Base-by-base conservation (phyloP, 768 basidiomycete genomes). In the Scleroderma citrinum region DNA sequence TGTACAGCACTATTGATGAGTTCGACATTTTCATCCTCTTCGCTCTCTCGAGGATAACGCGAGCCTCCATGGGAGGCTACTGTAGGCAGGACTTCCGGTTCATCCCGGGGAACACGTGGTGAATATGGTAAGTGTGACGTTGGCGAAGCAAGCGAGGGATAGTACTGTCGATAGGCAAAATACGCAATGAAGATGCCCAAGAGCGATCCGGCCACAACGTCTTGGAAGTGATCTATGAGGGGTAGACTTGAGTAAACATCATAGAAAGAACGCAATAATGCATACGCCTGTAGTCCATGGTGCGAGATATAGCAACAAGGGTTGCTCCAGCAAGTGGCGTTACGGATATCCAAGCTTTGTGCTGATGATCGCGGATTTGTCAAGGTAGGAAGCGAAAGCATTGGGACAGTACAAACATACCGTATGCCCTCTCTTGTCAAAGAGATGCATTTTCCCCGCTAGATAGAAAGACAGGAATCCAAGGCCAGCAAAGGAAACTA, bases 401-500 rank as follows among this genome's bases (percentile, higher is more conserved):
- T 20, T 46, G 37, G 31, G 11, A n/a, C n/a, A n/a, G n/a, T n/a
- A 42, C 2, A 16, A 30, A 66, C 77, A 48, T 63, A 86, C 81
- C 48, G 80, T 69, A 61, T 91, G 80, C 3, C 92, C 93, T 40
- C 81, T 76, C 21, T 71, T 73, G 62, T 96, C 92, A 54, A 92
- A 95, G 5, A 98, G 69, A 60, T 94, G 93, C 58, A 95, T 70
- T 66, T 98, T 97, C 2, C 94, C 96, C 11, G 90, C 87, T 6
- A 94, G 69, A 64, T 96, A 98, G 55, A 89, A 84, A 1, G 86
- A 73, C 35, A 98, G 73, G 69, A 93, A 94, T 2, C 88, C 90
- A 7, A 99, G 75, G 1, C 95, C 95, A 6, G 92, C 90, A 63
- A 95, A 97, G 0, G 93, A 91, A 47, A 95, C 92, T 90, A 56